Base-by-base conservation (phyloP, 257 asterid species). In the Cruciata laevipes region DNA sequence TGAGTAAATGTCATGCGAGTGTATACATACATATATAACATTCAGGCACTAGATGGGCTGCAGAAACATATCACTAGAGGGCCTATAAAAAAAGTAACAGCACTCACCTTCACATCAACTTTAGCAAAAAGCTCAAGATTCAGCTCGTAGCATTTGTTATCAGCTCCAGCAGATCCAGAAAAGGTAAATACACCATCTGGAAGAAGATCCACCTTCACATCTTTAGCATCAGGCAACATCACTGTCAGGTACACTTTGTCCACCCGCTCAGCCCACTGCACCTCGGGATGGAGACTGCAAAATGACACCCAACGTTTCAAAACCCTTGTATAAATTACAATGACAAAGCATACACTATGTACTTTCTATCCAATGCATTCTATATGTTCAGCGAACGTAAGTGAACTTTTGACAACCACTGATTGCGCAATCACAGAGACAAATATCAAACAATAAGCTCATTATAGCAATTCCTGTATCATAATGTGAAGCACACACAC, bases 251-350 rank as follows among this genome's bases (percentile, higher is more conserved):
- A 93, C 18, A 93, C 86, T 76, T 84, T 84, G 80, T 89, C 97
- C 75, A 74, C 88, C 73, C 94, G 88, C 74, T 93, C 90, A n/a
- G 98, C 98, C 98, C 98, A 93, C 79, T 85, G 90, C 33, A 89
- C 92, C 72, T 89, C 94, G 25, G 97, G 98, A 78, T 86, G 93
- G 55, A 82, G 88, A 71, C 98, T 93, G 72, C 74, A 78, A 33
- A 42, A 58, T 4, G 20, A n/a, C 76, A 65, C 38, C 73, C 16
- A 9, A 0, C 13, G 8, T 55, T n/a, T n/a, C n/a, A n/a, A n/a
- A n/a, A n/a, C n/a, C n/a, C n/a, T n/a, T n/a, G 30, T 27, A 27
- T 27, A 27, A 27, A 27, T 35, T 9, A 6, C 40, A 35, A 35
- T 0, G 40, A 6, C 10, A 35, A 35, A 10, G 40, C 40, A 35